Base-by-base conservation (phyloP, 2,329 filamentous ascomycete genomes). In the Pseudocercospora musae region DNA sequence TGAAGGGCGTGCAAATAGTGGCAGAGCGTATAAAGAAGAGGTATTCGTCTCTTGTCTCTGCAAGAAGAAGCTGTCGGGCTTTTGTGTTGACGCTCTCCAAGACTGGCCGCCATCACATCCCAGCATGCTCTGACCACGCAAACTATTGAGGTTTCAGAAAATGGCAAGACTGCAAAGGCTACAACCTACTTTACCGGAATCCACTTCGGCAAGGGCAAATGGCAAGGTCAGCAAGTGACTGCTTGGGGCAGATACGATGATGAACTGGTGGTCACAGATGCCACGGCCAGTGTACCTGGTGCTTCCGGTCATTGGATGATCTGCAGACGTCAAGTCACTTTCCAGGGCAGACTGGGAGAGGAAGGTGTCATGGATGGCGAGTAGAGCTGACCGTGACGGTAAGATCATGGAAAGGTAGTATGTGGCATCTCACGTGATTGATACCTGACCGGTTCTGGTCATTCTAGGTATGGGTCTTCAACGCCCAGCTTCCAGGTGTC, bases 41-140 rank as follows among this genome's bases (percentile, higher is more conserved):
- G 69, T 65, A 49, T 33, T 25, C 3, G 23, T 21, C 21, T 27
- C 48, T 23, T 23, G 0, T 11, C 9, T 9, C 25, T 52, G 10
- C 20, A 21, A 42, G n/a, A 37, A 27, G 15, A 5, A 13, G 2
- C 10, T 31, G 3, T 27, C 6, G 18, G 0, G 2, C 3, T 2
- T 48, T 6, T 2, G n/a, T 29, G 13, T 52, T 56, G 18, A 29
- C n/a, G 9, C 4, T 7, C 9, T 11, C 21, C 56, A 52, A 79
- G 78, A 44, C 72, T 80, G 29, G 73, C 73, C 18, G 76, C 73
- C 3, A 73, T 80, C 13, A 72, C 69, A 3, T 78, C 78, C 5
- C 78, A 80, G 56, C 78, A 81, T 65, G 74, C 71, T 18, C 72
- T 81, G 4, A 79, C 77, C 2, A 80, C 78, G 1, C 77, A 79